Conservation (phyloP, 2,329 filamentous ascomycete genomes). For the Chaetomium sp. region DNA sequence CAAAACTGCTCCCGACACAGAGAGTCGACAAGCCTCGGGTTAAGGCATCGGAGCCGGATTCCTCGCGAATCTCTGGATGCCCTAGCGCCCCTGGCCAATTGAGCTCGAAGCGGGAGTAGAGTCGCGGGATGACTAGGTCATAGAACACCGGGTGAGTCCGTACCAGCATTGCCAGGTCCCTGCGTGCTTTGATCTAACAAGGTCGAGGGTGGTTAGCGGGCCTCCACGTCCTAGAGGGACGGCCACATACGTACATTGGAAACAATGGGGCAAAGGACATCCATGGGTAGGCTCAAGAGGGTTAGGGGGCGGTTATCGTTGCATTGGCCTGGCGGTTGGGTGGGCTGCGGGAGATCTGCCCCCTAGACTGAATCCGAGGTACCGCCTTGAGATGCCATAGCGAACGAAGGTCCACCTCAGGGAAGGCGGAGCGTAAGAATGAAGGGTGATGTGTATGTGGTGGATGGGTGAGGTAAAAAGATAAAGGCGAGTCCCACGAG, state of each 20-base stretch:
- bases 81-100: slow-evolving; percentile 75
- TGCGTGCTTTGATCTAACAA: slow-evolving; percentile 66
- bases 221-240: not conserved
- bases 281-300: slow-evolving; percentile 69
- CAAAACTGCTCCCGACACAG: slow-evolving; percentile 56
- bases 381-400: too few species aligned
- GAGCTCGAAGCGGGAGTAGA: slow-evolving; percentile 82
- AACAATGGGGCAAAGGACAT: slow-evolving; percentile 71
- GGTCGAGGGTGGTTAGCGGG: slow-evolving; percentile 7
- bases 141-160: slow-evolving; percentile 74
- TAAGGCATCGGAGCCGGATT: too few species aligned
- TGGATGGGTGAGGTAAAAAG: too few species aligned
- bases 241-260: slow-evolving; percentile 52
- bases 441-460: too few species aligned
- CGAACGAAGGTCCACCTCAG: too few species aligned
- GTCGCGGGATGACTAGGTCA: slow-evolving; percentile 65
- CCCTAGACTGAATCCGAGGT: too few species aligned
- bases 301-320: slow-evolving; percentile 51
- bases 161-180: slow-evolving; percentile 72
- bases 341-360: too few species aligned
- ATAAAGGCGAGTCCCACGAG: too few species aligned
- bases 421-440: too few species aligned
- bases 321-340: slow-evolving; percentile 58
- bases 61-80: slow-evolving; percentile 62
- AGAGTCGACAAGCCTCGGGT: slow-evolving; percentile 77